Evolutionary conservation across 306 rosid species (phyloP), one percentile per base, ranked within the genome.

Genomic region (Cucumis melo): DNA sequence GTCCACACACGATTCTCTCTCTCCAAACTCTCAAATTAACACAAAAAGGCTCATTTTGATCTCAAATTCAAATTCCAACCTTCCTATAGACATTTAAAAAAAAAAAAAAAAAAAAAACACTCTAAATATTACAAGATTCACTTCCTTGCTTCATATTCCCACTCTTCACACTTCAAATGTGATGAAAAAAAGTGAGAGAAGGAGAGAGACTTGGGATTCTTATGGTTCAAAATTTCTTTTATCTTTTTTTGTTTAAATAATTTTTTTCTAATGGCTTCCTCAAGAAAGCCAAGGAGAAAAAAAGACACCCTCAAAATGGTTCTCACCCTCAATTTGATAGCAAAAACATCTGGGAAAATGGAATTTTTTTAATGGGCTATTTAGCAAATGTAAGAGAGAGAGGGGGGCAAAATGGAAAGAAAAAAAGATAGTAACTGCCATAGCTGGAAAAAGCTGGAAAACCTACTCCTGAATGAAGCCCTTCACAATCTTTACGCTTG

Each of bases 401-500:
- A 50, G 10, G 15, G 32, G 14, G 51, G 7, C 15, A 46, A 46
- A 24, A 2, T 0, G 67, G 2, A 23, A 44, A 14, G 17, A 6
- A 50, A 50, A 50, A 72, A 48, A 72, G 50, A 24, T 24, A 72
- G 15, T 72, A 76, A 76, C 67, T 59, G 44, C 51, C 63, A 44
- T 76, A 76, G 79, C 79, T 76, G 79, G 79, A 76, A 76, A 76
- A 76, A 46, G 79, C 79, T 76, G 79, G 60, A 60, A 76, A 76
- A 61, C 91, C 97, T 94, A 89, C 88, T 91, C 96, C 84, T 82
- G 84, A 90, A 90, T 87, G 91, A 94, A 94, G 24, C 78, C 81
- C 80, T 84, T 89, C 97, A 94, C 97, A 92, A 94, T 90, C 89
- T 91, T 86, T 88, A 85, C 89, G 97, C 99, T 90, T 80, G 96